These are phyloP conservation scores for Tricladium varicosporioides DNA, from an alignment of 2,329 filamentous ascomycete genomes.

Conservation along the genomic window DNA sequence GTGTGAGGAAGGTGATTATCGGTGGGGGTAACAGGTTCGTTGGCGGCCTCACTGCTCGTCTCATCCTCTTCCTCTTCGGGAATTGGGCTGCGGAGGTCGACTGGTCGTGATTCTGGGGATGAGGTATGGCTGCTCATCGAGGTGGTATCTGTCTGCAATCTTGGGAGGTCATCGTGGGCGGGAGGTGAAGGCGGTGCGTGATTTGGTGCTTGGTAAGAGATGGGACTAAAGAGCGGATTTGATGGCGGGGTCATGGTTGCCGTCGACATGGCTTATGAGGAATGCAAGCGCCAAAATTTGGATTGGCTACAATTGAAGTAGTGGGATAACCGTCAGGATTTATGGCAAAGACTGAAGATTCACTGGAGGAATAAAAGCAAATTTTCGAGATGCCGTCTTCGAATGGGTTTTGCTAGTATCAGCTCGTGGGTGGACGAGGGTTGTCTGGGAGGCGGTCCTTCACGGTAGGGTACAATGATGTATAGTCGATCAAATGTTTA, in stretches of 20 bases:
- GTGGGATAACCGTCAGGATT: background rate
- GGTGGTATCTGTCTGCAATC: slow-evolving; percentile 11
- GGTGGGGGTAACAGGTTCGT: slow-evolving; percentile 61
- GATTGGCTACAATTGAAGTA: background rate
- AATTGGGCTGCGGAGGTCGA: slow-evolving; percentile 52
- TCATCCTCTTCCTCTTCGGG: slow-evolving; percentile 54
- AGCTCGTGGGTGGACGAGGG: background rate
- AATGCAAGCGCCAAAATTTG: background rate
- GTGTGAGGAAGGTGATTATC: slow-evolving; percentile 56
- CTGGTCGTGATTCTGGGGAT: slow-evolving; percentile 35
- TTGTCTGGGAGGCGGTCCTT: no score
- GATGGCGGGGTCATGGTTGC: slow-evolving; percentile 6
- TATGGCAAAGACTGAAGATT: no score
- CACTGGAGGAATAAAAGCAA: no score
- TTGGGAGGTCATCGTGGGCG: slow-evolving; percentile 1
- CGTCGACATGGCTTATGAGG: background rate
- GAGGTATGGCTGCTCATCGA: slow-evolving; percentile 19
- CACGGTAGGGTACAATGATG: no score
- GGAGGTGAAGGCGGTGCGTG: slow-evolving; percentile 4
- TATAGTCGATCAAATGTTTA: background rate
- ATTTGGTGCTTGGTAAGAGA: slow-evolving; percentile 8
- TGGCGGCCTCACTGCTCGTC: slow-evolving; percentile 56
- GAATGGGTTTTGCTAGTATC: background rate
- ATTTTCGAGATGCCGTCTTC: background rate
- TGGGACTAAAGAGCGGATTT: slow-evolving; percentile 2